Evolutionary conservation across 1,284 basidiomycete species (phyloP), one percentile per base, ranked within the genome.

Genomic region (Calocybe gambosa): DNA sequence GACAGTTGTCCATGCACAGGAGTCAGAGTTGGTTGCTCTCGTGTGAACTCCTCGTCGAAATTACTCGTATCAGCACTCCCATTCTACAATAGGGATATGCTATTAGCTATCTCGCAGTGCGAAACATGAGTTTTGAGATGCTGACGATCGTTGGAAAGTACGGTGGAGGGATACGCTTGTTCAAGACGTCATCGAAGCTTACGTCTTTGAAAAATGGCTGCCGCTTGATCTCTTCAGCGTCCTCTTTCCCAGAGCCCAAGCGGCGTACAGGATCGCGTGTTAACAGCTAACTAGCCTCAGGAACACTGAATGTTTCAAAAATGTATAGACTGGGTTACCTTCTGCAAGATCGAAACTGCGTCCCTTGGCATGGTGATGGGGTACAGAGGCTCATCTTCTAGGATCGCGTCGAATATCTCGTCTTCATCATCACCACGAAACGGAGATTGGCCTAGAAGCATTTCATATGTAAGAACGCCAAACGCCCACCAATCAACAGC

Each of bases 401-500:
- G 69, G 59, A 99, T 99, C 33, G 96, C 96, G 66, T 99, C 96
- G 62, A 99, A 99, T 55, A 99, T 99, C 74, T 99, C 96, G 63
- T 99, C 96, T 65, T 99, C 96, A 58, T 99, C 96, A 60, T 99
- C 96, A 48, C 96, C 96, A 43, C 95, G 85, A 85, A 99, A 99
- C 2, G 96, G 96, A 12, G 95, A 97, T 69, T 99, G 96, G 34
- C 96, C 96, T 23, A 99, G 77, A 46, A 99, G 71, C 96, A 99
- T 99, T 69, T 99, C 96, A 63, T 99, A 99, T 39, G 92, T 97
- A 57, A 99, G 69, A 6, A 99, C 95, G 54, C 96, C 96, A 62
- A 99, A 99, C 6, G 96, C 96, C 96, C 96, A 99, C 96, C 96
- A 99, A 62, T 99, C 96, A 42, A 99, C 96, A 4, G 96, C 96